Percentiles rank a stretch among this genome's conserved stretches.
These are phyloP conservation scores for Knoxia roxburghii DNA, from an alignment of 257 asterid genomes.

Conservation along the genomic window DNA sequence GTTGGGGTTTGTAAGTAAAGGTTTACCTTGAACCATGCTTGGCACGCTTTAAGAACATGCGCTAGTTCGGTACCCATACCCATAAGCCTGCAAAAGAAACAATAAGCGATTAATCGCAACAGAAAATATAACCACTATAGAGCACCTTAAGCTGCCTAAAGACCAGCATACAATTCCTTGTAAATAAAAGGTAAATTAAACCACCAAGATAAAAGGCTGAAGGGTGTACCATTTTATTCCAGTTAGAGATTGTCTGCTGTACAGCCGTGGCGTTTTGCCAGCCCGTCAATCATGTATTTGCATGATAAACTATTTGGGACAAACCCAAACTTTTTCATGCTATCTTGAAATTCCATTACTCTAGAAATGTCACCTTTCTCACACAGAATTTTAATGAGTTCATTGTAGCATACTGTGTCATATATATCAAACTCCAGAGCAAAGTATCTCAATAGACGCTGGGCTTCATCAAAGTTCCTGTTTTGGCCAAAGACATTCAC, in stretches of 20 bases:
- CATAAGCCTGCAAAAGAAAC: not conserved
- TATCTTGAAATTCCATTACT: slow-evolving; percentile 53
- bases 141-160: not conserved
- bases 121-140: not conserved
- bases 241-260: slow-evolving; percentile 13
- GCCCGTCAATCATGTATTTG: slow-evolving; percentile 62
- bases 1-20: not conserved
- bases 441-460: slow-evolving; percentile 40
- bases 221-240: not conserved
- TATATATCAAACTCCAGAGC: slow-evolving; percentile 47
- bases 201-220: not conserved
- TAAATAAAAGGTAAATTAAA: not conserved
- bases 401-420: slow-evolving; percentile 59
- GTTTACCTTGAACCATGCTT: too few relatives aligned
- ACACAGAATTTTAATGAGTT: slow-evolving; percentile 36
- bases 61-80: not conserved
- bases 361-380: slow-evolving; percentile 42
- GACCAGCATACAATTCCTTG: not conserved
- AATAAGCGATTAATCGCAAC: not conserved
- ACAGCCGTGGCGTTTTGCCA: slow-evolving; percentile 40
- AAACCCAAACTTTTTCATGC: slow-evolving; percentile 68
- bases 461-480: slow-evolving; percentile 38
- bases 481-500: slow-evolving; percentile 48
- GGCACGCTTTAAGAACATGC: not conserved
- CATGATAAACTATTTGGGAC: slow-evolving; percentile 53